phyloP scores from a whole-genome alignment of 495 filamentous ascomycete genomes.

The Amorphotheca resinae region DNA sequence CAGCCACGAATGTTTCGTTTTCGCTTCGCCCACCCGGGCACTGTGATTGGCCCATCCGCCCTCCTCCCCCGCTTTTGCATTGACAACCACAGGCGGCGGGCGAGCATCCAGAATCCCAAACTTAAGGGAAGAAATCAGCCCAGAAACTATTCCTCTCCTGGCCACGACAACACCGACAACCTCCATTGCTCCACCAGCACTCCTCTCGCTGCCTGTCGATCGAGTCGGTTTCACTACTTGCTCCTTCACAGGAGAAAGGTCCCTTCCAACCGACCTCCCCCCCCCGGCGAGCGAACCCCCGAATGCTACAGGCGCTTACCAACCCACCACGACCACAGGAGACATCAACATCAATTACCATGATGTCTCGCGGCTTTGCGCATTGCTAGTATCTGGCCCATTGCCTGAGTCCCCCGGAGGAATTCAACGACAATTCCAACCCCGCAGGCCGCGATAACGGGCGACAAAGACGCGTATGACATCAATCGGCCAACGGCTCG shows the following conservation, averaged over 20 bases:
- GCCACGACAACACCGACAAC: neutral
- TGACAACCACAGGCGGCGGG: neutral
- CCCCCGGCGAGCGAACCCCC: constrained; percentile 1
- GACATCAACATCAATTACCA: constrained; percentile 21
- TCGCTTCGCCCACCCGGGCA: too few species aligned
- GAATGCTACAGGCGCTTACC: constrained; percentile 1
- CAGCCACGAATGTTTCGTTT: too few species aligned
- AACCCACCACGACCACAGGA: constrained; percentile 10
- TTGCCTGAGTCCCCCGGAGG: constrained; percentile 3
- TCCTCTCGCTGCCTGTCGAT: neutral
- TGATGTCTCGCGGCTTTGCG: constrained; percentile 17
- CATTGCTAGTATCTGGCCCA: constrained; percentile 15
- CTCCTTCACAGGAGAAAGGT: too few species aligned
- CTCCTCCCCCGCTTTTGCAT: neutral
- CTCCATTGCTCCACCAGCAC: neutral
- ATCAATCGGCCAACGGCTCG: constrained; percentile 5
- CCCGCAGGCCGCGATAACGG: constrained; percentile 9
- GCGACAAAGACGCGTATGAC: constrained; percentile 9
- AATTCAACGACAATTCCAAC: constrained; percentile 6
- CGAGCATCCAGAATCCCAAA: neutral
- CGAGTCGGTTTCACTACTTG: too few species aligned
- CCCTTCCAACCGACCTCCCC: neutral
- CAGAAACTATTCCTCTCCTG: neutral
- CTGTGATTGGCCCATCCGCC: neutral
- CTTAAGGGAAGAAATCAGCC: neutral